Conservation (phyloP, 192 early-diverging fungal genomes). For the Backusella australiensis region DNA sequence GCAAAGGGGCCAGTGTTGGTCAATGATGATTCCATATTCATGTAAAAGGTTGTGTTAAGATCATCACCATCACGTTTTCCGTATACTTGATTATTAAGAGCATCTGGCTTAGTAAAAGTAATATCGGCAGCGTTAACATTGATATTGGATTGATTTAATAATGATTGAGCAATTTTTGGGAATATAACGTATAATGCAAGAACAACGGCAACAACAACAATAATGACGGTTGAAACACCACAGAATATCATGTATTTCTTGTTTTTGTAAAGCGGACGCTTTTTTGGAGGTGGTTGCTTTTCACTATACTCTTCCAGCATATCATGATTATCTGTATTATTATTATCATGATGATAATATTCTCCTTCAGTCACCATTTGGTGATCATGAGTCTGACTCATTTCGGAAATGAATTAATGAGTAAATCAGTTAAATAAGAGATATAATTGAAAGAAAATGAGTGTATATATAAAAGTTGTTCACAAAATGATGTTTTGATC, state of each 20-base stretch:
- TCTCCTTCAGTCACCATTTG: conserved; percentile 8
- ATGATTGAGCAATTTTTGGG: conserved; percentile 48
- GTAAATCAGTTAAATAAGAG: not conserved
- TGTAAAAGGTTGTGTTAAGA: conserved; percentile 34
- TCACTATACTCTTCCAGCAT: conserved; percentile 43
- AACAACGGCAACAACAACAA: conserved; percentile 43
- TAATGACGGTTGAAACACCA: conserved; percentile 40
- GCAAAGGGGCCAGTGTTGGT: conserved; percentile 50
- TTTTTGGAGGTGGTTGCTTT: conserved; percentile 34
- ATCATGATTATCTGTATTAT: not conserved
- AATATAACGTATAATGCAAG: conserved; percentile 51
- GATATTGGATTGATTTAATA: conserved; percentile 45
- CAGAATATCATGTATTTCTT: conserved; percentile 57
- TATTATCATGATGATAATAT: conserved; percentile 7
- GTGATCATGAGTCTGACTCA: conserved; percentile 13
- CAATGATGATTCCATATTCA: conserved; percentile 39
- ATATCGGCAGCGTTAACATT: conserved; percentile 39
- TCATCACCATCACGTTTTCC: conserved; percentile 12
- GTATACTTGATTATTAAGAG: not conserved
- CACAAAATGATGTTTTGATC: not conserved
- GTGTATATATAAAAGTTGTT: not conserved
- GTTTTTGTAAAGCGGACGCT: conserved; percentile 42
- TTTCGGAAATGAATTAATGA: not conserved
- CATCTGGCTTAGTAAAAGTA: conserved; percentile 30
- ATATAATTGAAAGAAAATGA: not conserved